These are phyloP conservation scores for Pichia cactophila DNA, from an alignment of 1,139 yeast species.

Conservation along the genomic window DNA sequence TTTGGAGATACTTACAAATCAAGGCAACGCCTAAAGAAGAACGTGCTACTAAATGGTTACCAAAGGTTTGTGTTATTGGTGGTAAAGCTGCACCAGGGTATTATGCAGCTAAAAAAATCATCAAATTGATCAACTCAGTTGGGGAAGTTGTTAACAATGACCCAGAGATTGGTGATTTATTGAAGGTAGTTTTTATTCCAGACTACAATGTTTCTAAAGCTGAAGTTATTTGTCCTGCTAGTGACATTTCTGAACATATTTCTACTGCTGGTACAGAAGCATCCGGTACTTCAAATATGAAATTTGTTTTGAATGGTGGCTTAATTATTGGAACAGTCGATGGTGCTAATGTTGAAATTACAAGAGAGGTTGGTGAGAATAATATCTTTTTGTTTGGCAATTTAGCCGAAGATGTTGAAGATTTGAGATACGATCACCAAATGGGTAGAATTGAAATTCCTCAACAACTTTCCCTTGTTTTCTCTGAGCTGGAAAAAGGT, in stretches of 20 bases:
- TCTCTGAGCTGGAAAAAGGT: slow-evolving; percentile 62
- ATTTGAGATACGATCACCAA: slow-evolving; percentile 67
- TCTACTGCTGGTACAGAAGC: slow-evolving; percentile 99
- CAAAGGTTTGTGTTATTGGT: slow-evolving; percentile 80
- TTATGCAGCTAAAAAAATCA: slow-evolving; percentile 87
- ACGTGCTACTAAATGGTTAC: slow-evolving; percentile 54
- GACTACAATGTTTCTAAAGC: slow-evolving; percentile 94
- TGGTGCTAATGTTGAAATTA: slow-evolving; percentile 94
- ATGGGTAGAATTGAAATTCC: slow-evolving; percentile 49
- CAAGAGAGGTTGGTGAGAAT: slow-evolving; percentile 85
- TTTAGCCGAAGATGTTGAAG: slow-evolving; percentile 83
- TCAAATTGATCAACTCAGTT: slow-evolving; percentile 76
- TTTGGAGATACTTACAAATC: slow-evolving; percentile 71
- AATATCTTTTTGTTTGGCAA: slow-evolving; percentile 90
- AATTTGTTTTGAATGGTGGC: slow-evolving; percentile 90
- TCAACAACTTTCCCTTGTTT: slow-evolving; percentile 51
- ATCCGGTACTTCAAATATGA: slow-evolving; percentile 94
- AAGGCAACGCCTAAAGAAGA: slow-evolving; percentile 63
- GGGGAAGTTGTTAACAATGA: slow-evolving; percentile 77
- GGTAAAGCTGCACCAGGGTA: slow-evolving; percentile 98
- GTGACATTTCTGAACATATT: slow-evolving; percentile 87
- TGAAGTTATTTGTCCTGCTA: slow-evolving; percentile 82
- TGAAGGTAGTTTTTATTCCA: slow-evolving; percentile 82
- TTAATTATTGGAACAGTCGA: slow-evolving; percentile 92
- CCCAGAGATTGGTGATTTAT: slow-evolving; percentile 59